Conservation (phyloP, 257 asterid species). For the Penstemon eatonii region DNA sequence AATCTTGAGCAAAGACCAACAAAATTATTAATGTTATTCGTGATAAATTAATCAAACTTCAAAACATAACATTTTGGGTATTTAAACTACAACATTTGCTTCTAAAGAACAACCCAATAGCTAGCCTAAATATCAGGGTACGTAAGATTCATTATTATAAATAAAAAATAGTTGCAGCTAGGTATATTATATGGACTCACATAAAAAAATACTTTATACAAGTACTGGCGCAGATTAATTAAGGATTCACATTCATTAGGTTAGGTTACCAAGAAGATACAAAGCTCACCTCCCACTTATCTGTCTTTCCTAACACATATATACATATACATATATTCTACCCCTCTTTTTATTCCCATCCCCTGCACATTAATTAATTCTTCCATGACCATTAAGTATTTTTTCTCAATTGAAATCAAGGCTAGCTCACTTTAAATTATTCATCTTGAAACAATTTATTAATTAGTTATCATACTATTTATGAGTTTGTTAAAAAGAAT, state of each 20-base stretch:
- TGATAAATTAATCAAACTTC: too few species aligned
- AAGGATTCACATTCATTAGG: conserved; percentile 38
- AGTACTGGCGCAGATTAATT: not conserved
- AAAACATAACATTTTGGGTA: too few species aligned
- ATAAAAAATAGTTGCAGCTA: too few species aligned
- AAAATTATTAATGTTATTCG: too few species aligned
- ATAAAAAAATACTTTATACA: not conserved
- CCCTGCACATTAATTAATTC: conserved; percentile 25
- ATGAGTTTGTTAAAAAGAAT: conserved; percentile 53
- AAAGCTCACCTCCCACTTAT: conserved; percentile 44
- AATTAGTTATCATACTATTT: not conserved
- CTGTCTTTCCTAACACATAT: conserved; percentile 56
- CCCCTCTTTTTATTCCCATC: not conserved
- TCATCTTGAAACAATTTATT: not conserved
- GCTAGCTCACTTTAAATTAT: not conserved
- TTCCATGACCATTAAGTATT: not conserved
- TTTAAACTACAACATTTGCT: too few species aligned
- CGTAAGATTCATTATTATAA: too few species aligned
- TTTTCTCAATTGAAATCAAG: not conserved
- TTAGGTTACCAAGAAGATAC: conserved; percentile 52
- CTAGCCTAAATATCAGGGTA: too few species aligned
- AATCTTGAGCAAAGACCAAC: too few species aligned
- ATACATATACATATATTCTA: not conserved
- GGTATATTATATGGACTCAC: too few species aligned
- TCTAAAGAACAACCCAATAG: too few species aligned